phyloP scores from a whole-genome alignment of 2,329 filamentous ascomycete genomes.

The Diaporthe sp. region DNA sequence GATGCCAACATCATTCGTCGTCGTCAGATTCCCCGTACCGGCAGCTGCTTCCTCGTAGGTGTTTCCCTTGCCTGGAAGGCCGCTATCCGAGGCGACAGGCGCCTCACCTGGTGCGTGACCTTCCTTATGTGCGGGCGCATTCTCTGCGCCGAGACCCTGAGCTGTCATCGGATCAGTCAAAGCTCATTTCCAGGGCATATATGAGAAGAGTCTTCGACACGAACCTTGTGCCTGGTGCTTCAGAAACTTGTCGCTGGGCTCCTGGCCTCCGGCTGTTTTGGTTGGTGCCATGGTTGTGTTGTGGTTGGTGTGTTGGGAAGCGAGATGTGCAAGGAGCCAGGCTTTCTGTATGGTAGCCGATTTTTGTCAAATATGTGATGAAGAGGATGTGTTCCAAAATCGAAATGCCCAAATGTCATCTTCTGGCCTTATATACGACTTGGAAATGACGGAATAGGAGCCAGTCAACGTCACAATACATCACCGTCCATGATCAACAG shows the following conservation, averaged over 20 bases:
- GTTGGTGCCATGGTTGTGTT: conserved; percentile 30
- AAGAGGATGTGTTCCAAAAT: too few species aligned
- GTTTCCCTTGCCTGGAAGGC: conserved; percentile 16
- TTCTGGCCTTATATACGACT: not conserved
- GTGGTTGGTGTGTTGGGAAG: not conserved
- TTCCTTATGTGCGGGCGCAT: conserved; percentile 31
- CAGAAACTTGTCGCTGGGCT: conserved; percentile 37
- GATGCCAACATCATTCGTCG: conserved; percentile 26
- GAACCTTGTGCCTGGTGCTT: conserved; percentile 31
- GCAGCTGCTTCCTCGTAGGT: conserved; percentile 14
- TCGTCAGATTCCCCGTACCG: conserved; percentile 17
- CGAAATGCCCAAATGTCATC: too few species aligned
- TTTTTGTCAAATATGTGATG: not conserved
- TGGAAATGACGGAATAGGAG: not conserved
- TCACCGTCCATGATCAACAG: conserved; percentile 12
- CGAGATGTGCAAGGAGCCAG: not conserved
- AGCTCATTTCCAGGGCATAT: too few species aligned
- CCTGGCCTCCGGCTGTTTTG: conserved; percentile 37
- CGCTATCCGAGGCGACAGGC: conserved; percentile 38
- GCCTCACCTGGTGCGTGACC: conserved; percentile 32
- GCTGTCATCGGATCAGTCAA: not conserved
- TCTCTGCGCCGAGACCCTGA: conserved; percentile 36
- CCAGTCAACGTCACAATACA: conserved; percentile 19
- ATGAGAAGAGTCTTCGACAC: not conserved
- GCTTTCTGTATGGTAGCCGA: not conserved